These are phyloP conservation scores for Pelargonium myrrhifolium DNA, from an alignment of 441 rosid genomes.

Conservation along the genomic window DNA sequence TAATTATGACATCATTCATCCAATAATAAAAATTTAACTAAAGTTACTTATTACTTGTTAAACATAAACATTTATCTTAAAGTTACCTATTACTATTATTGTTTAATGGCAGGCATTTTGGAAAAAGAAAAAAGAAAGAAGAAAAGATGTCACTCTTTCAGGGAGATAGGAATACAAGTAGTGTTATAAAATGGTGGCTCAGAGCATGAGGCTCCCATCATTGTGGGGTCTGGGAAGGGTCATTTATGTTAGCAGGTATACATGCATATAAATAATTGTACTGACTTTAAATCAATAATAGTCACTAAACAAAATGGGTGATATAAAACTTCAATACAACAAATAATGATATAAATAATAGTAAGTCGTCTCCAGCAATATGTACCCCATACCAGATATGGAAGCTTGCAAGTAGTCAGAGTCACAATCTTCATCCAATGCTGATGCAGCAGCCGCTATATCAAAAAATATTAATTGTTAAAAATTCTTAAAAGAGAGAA, in stretches of 20 bases:
- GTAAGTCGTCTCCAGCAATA: neutral
- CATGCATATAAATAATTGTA: neutral
- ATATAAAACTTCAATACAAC: neutral
- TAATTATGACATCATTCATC: neutral
- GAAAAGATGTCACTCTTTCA: neutral
- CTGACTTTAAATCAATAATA: neutral
- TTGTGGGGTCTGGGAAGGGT: too few species aligned
- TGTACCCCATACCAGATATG: constrained; percentile 54
- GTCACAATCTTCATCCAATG: constrained; percentile 54
- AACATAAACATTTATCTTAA: too few species aligned
- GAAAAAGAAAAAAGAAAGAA: too few species aligned
- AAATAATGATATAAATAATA: neutral
- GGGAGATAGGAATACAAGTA: neutral
- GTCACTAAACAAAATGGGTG: neutral
- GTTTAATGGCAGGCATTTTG: neutral
- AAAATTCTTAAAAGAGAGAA: constrained; percentile 19
- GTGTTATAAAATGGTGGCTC: too few species aligned
- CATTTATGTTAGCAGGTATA: neutral
- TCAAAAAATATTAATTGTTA: constrained; percentile 20
- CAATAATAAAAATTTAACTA: too few species aligned
- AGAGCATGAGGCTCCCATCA: too few species aligned
- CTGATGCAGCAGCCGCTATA: constrained; percentile 77
- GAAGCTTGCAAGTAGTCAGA: constrained; percentile 70
- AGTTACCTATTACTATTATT: neutral
- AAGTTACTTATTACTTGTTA: too few species aligned